A percentile compares a stretch with the other conserved stretches of the same genome.
phyloP scores from a whole-genome alignment of 768 basidiomycete genomes.

The Boletus barrowsii region DNA sequence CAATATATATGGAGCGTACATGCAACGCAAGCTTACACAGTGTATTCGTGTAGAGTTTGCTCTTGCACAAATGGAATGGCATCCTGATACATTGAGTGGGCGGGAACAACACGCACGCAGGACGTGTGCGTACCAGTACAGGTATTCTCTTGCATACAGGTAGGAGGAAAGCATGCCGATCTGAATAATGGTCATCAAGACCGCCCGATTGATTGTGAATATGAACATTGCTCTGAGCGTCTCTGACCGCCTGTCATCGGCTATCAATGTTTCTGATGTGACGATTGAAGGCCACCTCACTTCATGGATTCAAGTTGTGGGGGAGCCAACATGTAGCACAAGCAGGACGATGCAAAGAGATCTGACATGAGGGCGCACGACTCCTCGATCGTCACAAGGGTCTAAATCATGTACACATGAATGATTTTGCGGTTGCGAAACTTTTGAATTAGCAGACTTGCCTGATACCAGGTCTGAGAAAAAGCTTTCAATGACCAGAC shows the following conservation, averaged over 20 bases:
- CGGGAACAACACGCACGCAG: neutral
- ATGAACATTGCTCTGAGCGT: conserved; percentile 13
- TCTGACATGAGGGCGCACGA: conserved; percentile 13
- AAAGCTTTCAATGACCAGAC: conserved; percentile 3
- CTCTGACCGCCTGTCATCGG: conserved; percentile 10
- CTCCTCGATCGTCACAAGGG: conserved; percentile 10
- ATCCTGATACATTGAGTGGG: conserved; percentile 7
- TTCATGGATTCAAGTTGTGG: conserved; percentile 1
- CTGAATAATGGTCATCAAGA: conserved; percentile 18
- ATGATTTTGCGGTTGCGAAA: neutral
- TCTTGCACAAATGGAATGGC: conserved; percentile 24
- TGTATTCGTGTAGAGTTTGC: conserved; percentile 23
- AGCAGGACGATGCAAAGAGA: conserved; percentile 10
- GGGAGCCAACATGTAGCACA: conserved; percentile 14
- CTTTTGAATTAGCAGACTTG: neutral
- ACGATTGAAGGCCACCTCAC: neutral
- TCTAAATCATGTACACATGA: neutral
- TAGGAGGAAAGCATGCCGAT: conserved; percentile 16
- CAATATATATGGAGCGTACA: neutral
- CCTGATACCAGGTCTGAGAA: conserved; percentile 6
- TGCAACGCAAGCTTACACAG: conserved; percentile 9
- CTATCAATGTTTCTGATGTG: neutral
- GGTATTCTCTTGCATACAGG: conserved; percentile 6
- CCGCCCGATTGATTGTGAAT: conserved; percentile 17
- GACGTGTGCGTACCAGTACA: conserved; percentile 15